phyloP scores from a whole-genome alignment of 495 filamentous ascomycete species.

The Aspergillus kassunensis region DNA sequence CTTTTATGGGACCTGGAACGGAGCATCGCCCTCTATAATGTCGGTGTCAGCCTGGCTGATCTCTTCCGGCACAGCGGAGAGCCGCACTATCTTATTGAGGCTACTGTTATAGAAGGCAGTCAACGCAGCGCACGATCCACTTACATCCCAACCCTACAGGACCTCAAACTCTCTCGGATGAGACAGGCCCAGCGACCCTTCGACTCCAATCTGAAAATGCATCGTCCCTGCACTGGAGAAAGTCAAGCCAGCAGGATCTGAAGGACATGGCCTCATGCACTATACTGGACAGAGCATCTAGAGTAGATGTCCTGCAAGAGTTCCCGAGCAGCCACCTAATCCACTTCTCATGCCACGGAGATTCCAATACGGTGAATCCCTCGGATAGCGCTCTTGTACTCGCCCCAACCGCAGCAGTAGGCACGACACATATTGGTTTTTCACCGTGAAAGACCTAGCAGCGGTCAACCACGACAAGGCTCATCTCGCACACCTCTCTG shows the following conservation, averaged over 20 bases:
- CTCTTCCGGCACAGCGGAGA: neutral
- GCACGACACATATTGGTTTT: neutral
- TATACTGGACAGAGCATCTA: neutral
- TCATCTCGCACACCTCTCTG: constrained; percentile 12
- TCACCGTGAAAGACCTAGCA: constrained; percentile 3
- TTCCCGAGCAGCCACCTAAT: neutral
- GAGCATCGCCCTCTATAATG: constrained; percentile 1
- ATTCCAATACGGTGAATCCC: constrained; percentile 3
- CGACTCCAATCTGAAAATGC: neutral
- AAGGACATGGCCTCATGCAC: neutral
- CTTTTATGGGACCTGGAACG: neutral
- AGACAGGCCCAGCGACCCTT: neutral
- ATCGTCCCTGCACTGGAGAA: neutral
- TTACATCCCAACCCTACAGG: constrained; percentile 3
- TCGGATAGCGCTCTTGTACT: neutral
- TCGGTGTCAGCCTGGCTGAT: neutral
- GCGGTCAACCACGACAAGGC: neutral
- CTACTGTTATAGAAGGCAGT: neutral
- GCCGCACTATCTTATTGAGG: neutral
- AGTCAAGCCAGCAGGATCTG: neutral
- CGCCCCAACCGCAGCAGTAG: neutral
- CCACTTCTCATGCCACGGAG: constrained; percentile 14
- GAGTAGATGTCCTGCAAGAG: neutral
- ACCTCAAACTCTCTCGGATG: neutral
- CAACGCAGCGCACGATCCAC: neutral